Evolutionary conservation across 352 stramenopile genomes (phyloP), one percentile per base, ranked within the genome.

Genomic region (Globisporangium perplexum): DNA sequence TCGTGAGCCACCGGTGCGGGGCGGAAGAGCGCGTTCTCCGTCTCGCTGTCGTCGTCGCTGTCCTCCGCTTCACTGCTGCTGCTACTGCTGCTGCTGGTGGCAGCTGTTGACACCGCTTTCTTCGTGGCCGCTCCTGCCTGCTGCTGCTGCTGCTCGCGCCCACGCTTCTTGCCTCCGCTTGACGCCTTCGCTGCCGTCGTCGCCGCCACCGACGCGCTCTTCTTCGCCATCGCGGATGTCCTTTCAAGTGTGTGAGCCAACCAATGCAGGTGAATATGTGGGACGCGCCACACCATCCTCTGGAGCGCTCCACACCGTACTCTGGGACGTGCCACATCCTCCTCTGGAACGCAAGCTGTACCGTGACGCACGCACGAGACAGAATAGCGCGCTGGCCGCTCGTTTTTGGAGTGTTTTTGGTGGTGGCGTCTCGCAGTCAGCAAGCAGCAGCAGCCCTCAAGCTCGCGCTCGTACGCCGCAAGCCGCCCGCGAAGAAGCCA

Each of bases 21-120:
- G 36, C 80, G 80, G 63, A 92, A 92, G 48, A 90, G 71, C n/a
- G 77, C 66, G 47, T 77, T 86, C 60, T 90, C 77, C 8, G 78
- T 82, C 57, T 90, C 77, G 23, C 60, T 66, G 1, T 83, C 74
- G 47, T 59, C 73, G 22, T 62, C 66, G 18, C 46, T 54, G 15
- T 60, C 66, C 0, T 45, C 39, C 7, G 5, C 39, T 33, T 47
- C 43, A 31, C 22, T 47, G 43, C 22, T 33, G 17, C 12, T 15
- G 45, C 20, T 33, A 24, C 88, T 74, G 28, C 48, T 59, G 1
- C 81, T 72, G 42, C 61, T 77, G 20, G 67, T 64, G 48, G 26
- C 63, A 17, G n/a, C 62, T 47, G 54, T 36, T 60, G 14, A 14
- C 28, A 1, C 23, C 26, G 4, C 55, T 64, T 30, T 45, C 42